A percentile compares a stretch with the other conserved stretches of the same genome.
These are phyloP conservation scores for Colletotrichum echinochloae DNA, from an alignment of 2,329 filamentous ascomycete species.

Conservation along the genomic window DNA sequence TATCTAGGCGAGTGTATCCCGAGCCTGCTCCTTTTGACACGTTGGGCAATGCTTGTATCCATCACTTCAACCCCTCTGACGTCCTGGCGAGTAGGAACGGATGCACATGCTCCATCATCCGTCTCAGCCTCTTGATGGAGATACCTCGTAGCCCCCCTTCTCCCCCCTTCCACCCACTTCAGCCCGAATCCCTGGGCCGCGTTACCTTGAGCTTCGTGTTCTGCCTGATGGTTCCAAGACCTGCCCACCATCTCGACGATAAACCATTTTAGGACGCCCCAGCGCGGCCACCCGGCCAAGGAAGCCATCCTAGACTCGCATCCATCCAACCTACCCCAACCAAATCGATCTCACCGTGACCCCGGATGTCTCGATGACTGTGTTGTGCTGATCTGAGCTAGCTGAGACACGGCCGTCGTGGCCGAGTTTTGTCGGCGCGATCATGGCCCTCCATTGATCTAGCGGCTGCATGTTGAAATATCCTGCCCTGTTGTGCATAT, in stretches of 20 bases:
- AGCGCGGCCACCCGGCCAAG: background rate
- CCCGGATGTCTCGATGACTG: slow-evolving; percentile 20
- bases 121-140: background rate
- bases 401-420: slow-evolving; percentile 20
- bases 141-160: background rate
- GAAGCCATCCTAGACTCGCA: background rate
- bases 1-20: slow-evolving; percentile 8
- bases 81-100: background rate
- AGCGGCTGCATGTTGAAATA: background rate
- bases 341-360: slow-evolving; percentile 2
- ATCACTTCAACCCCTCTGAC: background rate
- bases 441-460: slow-evolving; percentile 5
- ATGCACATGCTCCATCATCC: background rate
- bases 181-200: background rate
- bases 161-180: background rate
- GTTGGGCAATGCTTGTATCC: slow-evolving; percentile 7
- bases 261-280: slow-evolving; percentile 11
- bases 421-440: background rate
- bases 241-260: slow-evolving; percentile 18
- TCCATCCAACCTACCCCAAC: slow-evolving; percentile 1
- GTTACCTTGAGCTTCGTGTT: background rate
- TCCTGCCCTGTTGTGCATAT: background rate
- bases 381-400: slow-evolving; percentile 31
- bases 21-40: slow-evolving; percentile 5
- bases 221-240: background rate